A percentile compares a stretch with the other conserved stretches of the same genome.
Evolutionary conservation across 257 asterid genomes (phyloP).

Genomic region (Solanum tarijense): DNA sequence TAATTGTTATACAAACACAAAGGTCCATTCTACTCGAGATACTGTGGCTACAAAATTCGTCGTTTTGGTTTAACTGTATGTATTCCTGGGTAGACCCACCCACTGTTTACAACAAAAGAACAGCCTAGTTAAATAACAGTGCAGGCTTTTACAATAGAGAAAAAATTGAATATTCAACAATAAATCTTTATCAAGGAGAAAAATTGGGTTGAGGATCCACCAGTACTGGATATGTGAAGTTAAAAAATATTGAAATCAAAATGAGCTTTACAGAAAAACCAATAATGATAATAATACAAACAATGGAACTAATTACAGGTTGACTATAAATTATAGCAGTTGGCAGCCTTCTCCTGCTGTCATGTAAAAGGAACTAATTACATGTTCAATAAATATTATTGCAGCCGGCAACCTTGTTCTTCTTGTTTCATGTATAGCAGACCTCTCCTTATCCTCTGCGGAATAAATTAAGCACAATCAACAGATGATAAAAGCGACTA

Average conservation of each 20-base stretch:
- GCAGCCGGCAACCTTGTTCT: constrained; percentile 58
- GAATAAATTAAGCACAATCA: not conserved
- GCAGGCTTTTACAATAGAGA: not conserved
- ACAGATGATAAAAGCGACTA: not conserved
- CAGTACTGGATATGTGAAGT: not conserved
- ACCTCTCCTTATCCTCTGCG: constrained; percentile 66
- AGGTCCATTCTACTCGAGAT: not conserved
- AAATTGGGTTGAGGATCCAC: constrained; percentile 13
- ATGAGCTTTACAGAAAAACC: constrained; percentile 3
- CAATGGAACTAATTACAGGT: not conserved
- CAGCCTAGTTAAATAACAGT: not conserved
- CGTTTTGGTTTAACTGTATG: not conserved
- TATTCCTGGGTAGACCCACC: not conserved
- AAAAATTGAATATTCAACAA: not conserved
- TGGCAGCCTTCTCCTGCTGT: not conserved
- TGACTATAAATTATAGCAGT: not conserved
- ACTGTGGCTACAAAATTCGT: not conserved
- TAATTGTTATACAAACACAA: not conserved
- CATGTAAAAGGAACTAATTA: not conserved
- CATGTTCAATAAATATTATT: constrained; percentile 12
- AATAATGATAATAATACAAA: not conserved
- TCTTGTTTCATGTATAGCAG: constrained; percentile 68
- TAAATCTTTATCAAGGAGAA: not conserved
- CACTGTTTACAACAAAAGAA: not conserved
- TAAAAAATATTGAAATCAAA: constrained; percentile 11